phyloP scores from a whole-genome alignment of 768 basidiomycete species.

The Tulasnella sp. region DNA sequence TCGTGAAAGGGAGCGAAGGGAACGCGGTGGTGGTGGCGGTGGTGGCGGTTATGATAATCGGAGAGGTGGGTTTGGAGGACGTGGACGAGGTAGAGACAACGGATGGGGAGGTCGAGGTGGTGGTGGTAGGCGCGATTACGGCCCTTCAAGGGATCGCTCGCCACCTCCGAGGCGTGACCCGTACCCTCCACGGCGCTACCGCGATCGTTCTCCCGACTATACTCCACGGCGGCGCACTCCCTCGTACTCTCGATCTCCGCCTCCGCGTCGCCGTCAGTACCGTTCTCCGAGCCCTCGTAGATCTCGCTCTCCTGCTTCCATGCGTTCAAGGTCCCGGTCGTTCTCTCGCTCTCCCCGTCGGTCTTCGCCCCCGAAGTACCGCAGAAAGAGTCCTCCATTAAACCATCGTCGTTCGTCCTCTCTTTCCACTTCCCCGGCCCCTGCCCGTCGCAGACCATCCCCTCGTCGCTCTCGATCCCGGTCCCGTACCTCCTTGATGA shows the following conservation, averaged over 20 bases:
- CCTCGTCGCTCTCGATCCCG: slow-evolving; percentile 25
- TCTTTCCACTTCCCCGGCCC: slow-evolving; percentile 40
- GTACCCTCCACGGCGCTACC: slow-evolving; percentile 8
- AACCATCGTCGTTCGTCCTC: slow-evolving; percentile 38
- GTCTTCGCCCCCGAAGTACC: slow-evolving; percentile 31
- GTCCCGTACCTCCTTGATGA: slow-evolving; percentile 34
- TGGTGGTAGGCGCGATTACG: slow-evolving; percentile 17
- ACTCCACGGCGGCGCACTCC: slow-evolving; percentile 37
- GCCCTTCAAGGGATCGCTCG: background rate
- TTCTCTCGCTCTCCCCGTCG: slow-evolving; percentile 20
- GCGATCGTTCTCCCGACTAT: too few species aligned
- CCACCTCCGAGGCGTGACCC: slow-evolving; percentile 5
- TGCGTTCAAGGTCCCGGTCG: slow-evolving; percentile 32
- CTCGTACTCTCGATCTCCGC: slow-evolving; percentile 12
- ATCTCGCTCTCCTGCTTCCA: slow-evolving; percentile 33
- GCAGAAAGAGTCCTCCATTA: slow-evolving; percentile 26
- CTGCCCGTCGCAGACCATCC: slow-evolving; percentile 26
- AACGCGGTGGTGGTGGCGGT: slow-evolving; percentile 33
- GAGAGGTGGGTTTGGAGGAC: slow-evolving; percentile 35
- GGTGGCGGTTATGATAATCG: slow-evolving; percentile 28
- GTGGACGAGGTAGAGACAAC: slow-evolving; percentile 38
- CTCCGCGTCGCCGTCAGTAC: background rate
- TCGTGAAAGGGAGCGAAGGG: slow-evolving; percentile 37
- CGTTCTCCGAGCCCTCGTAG: slow-evolving; percentile 10
- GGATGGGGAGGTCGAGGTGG: slow-evolving; percentile 26